These are phyloP conservation scores for Globisporangium cystogenes DNA, from an alignment of 352 stramenopile species.

Conservation along the genomic window DNA sequence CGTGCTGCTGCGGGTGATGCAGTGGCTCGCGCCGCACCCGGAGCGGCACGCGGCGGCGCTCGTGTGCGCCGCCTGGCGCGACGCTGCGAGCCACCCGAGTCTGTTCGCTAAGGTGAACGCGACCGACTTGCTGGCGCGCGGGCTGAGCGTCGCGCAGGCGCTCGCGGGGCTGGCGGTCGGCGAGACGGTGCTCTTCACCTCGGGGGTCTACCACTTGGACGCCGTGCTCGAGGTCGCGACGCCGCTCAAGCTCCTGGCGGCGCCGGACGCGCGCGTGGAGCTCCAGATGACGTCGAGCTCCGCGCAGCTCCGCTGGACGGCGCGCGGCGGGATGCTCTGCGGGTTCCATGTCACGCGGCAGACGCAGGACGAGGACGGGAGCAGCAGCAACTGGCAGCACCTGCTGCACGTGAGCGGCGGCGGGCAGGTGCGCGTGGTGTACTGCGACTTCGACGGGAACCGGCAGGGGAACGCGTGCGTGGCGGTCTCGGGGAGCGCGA, in stretches of 20 bases:
- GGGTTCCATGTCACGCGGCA: conserved; percentile 57
- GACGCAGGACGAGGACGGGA: not conserved
- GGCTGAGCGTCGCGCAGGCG: conserved; percentile 18
- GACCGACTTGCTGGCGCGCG: conserved; percentile 32
- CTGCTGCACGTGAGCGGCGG: conserved; percentile 40
- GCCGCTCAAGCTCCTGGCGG: conserved; percentile 39
- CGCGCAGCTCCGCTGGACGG: conserved; percentile 52
- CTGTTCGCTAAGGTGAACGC: conserved; percentile 46
- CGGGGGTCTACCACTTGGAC: conserved; percentile 58
- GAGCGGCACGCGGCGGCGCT: conserved; percentile 39
- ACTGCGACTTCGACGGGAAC: conserved; percentile 68
- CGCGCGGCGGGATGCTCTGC: conserved; percentile 49
- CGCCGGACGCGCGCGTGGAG: conserved; percentile 57
- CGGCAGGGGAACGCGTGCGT: conserved; percentile 58
- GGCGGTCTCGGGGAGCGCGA: conserved; percentile 37
- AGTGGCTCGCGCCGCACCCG: conserved; percentile 71
- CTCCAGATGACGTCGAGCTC: conserved; percentile 48
- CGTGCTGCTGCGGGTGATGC: conserved; percentile 78
- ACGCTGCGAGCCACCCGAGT: conserved; percentile 30
- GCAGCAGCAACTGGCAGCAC: conserved; percentile 50
- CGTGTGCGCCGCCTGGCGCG: conserved; percentile 53
- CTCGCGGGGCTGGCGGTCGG: conserved; percentile 23
- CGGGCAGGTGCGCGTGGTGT: conserved; percentile 42
- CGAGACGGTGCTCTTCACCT: conserved; percentile 59
- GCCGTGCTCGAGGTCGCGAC: conserved; percentile 40